Conservation (phyloP, 805 yeast genomes). For the Hanseniaspora meyeri region DNA sequence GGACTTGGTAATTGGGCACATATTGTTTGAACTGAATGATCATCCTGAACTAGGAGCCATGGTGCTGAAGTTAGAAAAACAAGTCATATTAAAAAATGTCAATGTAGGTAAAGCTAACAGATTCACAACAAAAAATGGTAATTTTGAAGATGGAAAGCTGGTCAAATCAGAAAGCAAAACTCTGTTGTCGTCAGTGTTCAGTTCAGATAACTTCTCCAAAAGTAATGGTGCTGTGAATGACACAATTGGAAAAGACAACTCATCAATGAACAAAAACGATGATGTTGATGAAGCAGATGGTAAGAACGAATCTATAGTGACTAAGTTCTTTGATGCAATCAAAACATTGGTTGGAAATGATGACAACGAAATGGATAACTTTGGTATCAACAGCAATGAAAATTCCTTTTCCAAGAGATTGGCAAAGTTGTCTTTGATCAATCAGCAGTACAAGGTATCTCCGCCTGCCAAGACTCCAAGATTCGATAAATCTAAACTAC, state of each 20-base stretch:
- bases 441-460: constrained; percentile 32
- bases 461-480: constrained; percentile 49
- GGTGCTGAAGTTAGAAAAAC: constrained; percentile 54
- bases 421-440: constrained; percentile 20
- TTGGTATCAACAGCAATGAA: constrained; percentile 16
- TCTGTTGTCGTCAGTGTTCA: constrained; percentile 6
- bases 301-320: constrained; percentile 17
- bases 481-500: constrained; percentile 27
- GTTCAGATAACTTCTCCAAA: constrained; percentile 15
- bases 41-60: constrained; percentile 50
- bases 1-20: constrained; percentile 59
- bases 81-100: constrained; percentile 39
- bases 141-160: constrained; percentile 22
- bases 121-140: not conserved
- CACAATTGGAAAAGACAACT: constrained; percentile 14
- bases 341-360: constrained; percentile 9
- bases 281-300: constrained; percentile 9
- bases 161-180: constrained; percentile 14
- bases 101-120: not conserved
- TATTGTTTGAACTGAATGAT: constrained; percentile 42
- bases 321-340: constrained; percentile 20
- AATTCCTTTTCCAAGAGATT: constrained; percentile 3
- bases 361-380: constrained; percentile 21
- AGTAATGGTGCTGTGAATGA: constrained; percentile 22
- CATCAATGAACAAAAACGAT: constrained; percentile 17